A percentile compares a stretch with the other conserved stretches of the same genome.
These are phyloP conservation scores for Kwoniella europaea DNA, from an alignment of 768 basidiomycete species.

Conservation along the genomic window DNA sequence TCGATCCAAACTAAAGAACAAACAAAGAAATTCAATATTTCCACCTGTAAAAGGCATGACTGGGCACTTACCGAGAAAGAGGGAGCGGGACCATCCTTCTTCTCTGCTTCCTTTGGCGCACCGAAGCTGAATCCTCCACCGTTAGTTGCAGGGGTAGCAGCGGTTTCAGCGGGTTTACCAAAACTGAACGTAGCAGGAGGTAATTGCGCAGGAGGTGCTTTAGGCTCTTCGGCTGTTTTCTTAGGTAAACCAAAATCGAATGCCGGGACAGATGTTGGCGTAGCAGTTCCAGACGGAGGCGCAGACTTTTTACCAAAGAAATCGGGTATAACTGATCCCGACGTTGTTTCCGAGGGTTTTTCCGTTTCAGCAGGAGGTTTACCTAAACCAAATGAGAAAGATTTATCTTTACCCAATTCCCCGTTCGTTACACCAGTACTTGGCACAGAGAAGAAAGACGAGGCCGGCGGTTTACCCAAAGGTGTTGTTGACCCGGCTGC, in stretches of 20 bases:
- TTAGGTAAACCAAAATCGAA: conserved; percentile 30
- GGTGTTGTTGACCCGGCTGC: conserved; percentile 29
- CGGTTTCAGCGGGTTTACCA: conserved; percentile 19
- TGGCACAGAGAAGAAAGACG: conserved; percentile 26
- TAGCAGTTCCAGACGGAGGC: conserved; percentile 28
- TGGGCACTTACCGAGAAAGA: conserved; percentile 18
- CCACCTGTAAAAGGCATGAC: no score
- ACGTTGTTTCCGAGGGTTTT: not conserved
- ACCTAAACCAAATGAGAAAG: conserved; percentile 30
- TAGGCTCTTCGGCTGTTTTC: conserved; percentile 14
- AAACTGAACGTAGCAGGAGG: conserved; percentile 19
- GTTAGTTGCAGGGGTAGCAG: not conserved
- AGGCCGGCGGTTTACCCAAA: conserved; percentile 23
- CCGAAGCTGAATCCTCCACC: conserved; percentile 21
- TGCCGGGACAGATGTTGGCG: conserved; percentile 19
- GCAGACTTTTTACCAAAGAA: conserved; percentile 31
- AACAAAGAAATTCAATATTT: not conserved
- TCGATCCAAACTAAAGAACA: conserved; percentile 13
- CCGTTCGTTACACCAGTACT: not conserved
- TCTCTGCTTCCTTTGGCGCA: conserved; percentile 9
- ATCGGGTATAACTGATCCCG: conserved; percentile 21
- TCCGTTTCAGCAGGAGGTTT: conserved; percentile 17
- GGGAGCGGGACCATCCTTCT: conserved; percentile 1
- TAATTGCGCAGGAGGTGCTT: conserved; percentile 21
- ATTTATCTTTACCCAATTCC: conserved; percentile 21